Evolutionary conservation across 2,329 filamentous ascomycete species (phyloP).

Genomic region (Scytalidium lignicola): DNA sequence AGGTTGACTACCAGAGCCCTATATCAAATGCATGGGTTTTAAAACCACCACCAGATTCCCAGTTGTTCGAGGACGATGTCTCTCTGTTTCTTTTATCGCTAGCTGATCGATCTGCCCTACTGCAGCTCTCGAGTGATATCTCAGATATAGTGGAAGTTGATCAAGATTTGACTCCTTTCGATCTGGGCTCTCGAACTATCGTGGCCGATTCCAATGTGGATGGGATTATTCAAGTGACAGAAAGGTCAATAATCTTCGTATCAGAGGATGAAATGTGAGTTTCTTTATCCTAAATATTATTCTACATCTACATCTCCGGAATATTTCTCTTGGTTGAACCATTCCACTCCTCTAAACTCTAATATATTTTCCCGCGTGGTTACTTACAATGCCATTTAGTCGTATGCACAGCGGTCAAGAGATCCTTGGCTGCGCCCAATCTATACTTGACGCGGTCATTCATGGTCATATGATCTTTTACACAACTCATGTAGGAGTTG

Average conservation of each 20-base stretch:
- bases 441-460: background rate
- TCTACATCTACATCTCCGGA: no score
- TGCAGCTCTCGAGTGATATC: conserved; percentile 46
- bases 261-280: conserved; percentile 14
- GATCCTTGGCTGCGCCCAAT: background rate
- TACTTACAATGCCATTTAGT: background rate
- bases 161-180: conserved; percentile 40
- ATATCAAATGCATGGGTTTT: conserved; percentile 52
- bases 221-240: conserved; percentile 50
- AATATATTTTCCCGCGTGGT: background rate
- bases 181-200: conserved; percentile 49
- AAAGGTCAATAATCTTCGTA: conserved; percentile 28
- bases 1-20: conserved; percentile 44
- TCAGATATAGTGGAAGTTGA: conserved; percentile 38
- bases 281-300: no score
- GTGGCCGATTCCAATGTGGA: conserved; percentile 34
- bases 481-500: background rate
- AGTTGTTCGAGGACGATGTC: conserved; percentile 9
- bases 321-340: no score
- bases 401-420: background rate
- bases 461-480: background rate
- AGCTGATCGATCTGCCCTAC: conserved; percentile 21
- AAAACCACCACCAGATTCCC: conserved; percentile 7
- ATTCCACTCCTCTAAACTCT: no score
- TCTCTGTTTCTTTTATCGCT: conserved; percentile 24